Evolutionary conservation across 495 filamentous ascomycete genomes (phyloP).

Genomic region (Aspergillus panamensis): DNA sequence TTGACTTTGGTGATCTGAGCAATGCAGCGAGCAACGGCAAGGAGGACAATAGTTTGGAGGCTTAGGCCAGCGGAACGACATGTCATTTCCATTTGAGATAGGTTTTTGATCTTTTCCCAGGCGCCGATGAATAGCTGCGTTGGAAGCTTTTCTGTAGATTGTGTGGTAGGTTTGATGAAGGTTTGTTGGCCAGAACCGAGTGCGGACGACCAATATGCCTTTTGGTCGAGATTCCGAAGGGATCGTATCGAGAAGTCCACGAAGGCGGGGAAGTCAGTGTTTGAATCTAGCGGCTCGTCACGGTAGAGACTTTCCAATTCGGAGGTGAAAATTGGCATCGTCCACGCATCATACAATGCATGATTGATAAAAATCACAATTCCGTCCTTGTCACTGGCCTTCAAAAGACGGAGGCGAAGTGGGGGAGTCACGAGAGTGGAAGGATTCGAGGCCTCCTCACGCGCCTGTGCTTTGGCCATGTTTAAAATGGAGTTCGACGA

Average conservation of each 20-base stretch:
- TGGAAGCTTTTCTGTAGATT: neutral
- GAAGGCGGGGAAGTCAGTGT: constrained; percentile 22
- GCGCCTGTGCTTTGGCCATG: constrained; percentile 20
- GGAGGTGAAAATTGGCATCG: constrained; percentile 27
- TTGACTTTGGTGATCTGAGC: constrained; percentile 18
- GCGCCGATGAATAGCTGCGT: constrained; percentile 24
- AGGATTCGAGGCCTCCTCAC: constrained; percentile 19
- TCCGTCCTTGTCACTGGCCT: constrained; percentile 23
- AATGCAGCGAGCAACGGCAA: constrained; percentile 29
- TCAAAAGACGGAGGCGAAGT: constrained; percentile 25
- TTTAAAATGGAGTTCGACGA: constrained; percentile 12
- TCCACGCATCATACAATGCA: constrained; percentile 37
- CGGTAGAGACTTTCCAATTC: constrained; percentile 30
- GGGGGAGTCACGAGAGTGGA: constrained; percentile 32
- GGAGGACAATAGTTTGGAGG: constrained; percentile 30
- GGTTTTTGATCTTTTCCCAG: constrained; percentile 25
- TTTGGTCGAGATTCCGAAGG: constrained; percentile 21
- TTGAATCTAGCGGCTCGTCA: constrained; percentile 6
- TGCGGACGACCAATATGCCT: constrained; percentile 22
- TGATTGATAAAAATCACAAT: constrained; percentile 33
- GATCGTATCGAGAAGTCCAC: constrained; percentile 23
- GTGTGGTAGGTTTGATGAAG: constrained; percentile 11
- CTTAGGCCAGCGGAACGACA: constrained; percentile 20
- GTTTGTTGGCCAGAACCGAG: constrained; percentile 17
- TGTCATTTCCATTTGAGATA: constrained; percentile 19